These are phyloP conservation scores for Isabelozyma pseudorhagii DNA, from an alignment of 805 yeast species.

Conservation along the genomic window DNA sequence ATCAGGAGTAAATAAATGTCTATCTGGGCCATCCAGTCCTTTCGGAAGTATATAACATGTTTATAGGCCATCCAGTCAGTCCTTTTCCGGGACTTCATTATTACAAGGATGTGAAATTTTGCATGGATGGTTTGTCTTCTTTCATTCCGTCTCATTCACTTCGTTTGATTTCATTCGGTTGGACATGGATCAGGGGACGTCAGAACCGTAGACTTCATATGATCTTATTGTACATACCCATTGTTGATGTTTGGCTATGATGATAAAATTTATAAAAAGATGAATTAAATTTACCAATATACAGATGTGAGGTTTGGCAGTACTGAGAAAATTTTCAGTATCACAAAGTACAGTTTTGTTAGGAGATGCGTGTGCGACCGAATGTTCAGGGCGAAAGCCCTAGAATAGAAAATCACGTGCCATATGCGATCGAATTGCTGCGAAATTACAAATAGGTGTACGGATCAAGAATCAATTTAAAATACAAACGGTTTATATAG, in stretches of 20 bases:
- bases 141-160: neutral
- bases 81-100: neutral
- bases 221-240: conserved; percentile 1
- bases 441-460: neutral
- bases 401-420: neutral
- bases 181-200: neutral
- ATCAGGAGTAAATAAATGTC: neutral
- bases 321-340: conserved; percentile 6
- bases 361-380: neutral
- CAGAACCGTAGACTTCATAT: neutral
- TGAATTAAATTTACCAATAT: neutral
- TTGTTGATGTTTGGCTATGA: conserved; percentile 1
- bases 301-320: neutral
- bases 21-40: neutral
- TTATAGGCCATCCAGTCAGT: neutral
- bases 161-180: neutral
- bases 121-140: neutral
- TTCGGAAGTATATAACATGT: no score
- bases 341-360: neutral
- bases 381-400: conserved; percentile 1
- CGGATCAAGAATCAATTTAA: neutral
- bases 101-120: neutral
- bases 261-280: neutral
- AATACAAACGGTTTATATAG: neutral
- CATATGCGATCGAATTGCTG: neutral